Percentiles rank a stretch among this genome's conserved stretches.
phyloP scores from a whole-genome alignment of 1,139 yeast genomes.

The Debaryomycetaceae sp. region DNA sequence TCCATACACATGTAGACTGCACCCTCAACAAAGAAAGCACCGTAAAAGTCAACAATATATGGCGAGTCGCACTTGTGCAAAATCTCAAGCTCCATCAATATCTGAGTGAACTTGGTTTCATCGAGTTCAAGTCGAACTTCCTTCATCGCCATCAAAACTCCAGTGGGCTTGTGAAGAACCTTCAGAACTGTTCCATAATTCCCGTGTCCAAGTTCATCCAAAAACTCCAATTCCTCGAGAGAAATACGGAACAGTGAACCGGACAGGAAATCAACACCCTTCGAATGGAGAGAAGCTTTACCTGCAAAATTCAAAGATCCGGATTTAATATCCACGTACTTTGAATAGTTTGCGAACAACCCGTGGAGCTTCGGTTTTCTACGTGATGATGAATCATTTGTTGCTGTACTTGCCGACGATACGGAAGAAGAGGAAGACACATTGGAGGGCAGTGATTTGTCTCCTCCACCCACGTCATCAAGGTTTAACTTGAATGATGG shows the following conservation, averaged over 20 bases:
- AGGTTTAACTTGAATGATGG: conserved; percentile 40
- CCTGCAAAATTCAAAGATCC: conserved; percentile 92
- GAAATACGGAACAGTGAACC: conserved; percentile 88
- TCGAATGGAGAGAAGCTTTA: conserved; percentile 85
- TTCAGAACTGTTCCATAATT: conserved; percentile 94
- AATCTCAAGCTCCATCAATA: conserved; percentile 91
- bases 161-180: conserved; percentile 91
- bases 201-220: conserved; percentile 89
- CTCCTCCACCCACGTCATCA: conserved; percentile 9
- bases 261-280: conserved; percentile 85
- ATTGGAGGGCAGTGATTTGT: conserved; percentile 1
- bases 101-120: conserved; percentile 87
- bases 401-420: conserved; percentile 4
- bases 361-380: conserved; percentile 37
- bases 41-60: conserved; percentile 90
- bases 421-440: conserved; percentile 5
- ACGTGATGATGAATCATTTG: conserved; percentile 1
- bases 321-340: conserved; percentile 85
- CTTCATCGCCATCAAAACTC: conserved; percentile 93
- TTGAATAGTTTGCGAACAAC: conserved; percentile 75
- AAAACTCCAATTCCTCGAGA: conserved; percentile 76
- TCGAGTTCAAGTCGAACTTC: conserved; percentile 90
- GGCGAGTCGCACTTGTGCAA: conserved; percentile 88
- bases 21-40: conserved; percentile 96
- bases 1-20: conserved; percentile 99